Conservation (phyloP, 306 rosid genomes). For the Echinosophora koreensis region DNA sequence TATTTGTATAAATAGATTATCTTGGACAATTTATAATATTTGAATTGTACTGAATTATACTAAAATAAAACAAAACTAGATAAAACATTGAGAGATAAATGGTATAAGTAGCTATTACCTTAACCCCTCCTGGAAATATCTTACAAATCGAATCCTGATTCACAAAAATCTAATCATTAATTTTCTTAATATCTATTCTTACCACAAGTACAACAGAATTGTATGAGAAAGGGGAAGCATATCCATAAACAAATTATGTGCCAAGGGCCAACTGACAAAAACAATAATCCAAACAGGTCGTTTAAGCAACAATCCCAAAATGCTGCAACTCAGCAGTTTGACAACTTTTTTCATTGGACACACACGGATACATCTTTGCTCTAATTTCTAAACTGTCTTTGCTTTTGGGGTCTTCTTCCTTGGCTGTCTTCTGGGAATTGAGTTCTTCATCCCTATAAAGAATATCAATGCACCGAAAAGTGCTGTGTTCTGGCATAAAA, state of each 20-base stretch:
- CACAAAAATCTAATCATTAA: constrained; percentile 34
- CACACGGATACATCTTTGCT: constrained; percentile 33
- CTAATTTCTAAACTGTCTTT: constrained; percentile 60
- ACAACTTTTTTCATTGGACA: constrained; percentile 33
- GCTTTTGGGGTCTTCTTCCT: constrained; percentile 83
- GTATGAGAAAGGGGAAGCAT: constrained; percentile 31
- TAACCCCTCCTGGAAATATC: not conserved
- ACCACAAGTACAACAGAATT: constrained; percentile 27
- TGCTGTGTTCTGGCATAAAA: constrained; percentile 64
- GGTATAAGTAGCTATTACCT: not conserved
- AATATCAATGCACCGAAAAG: constrained; percentile 86
- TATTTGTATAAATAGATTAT: not conserved
- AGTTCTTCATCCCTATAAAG: constrained; percentile 83
- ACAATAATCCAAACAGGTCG: constrained; percentile 30
- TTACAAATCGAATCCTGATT: constrained; percentile 1
- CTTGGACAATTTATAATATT: not conserved
- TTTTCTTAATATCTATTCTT: constrained; percentile 28
- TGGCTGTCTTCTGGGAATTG: constrained; percentile 65
- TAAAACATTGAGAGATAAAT: constrained; percentile 10
- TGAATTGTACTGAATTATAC: not conserved
- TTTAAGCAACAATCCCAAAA: constrained; percentile 38
- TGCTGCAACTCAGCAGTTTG: constrained; percentile 40
- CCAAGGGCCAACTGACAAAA: constrained; percentile 33
- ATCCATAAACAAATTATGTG: constrained; percentile 35
- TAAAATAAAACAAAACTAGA: constrained; percentile 19